A percentile compares a stretch with the other conserved stretches of the same genome.
Evolutionary conservation across 257 asterid genomes (phyloP).

Genomic region (Jaltomata sinuosa): DNA sequence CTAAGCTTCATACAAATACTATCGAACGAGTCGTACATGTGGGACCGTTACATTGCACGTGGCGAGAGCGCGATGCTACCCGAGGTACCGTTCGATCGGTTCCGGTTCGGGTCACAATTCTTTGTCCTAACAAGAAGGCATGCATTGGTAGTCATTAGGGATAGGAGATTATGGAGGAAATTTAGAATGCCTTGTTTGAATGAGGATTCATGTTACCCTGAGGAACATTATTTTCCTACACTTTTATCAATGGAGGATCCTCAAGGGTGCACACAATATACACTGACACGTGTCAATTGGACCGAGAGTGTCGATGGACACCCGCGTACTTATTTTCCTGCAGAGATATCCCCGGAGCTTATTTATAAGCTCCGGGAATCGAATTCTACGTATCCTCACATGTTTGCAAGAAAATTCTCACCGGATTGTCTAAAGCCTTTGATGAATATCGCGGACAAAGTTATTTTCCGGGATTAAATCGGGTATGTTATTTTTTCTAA

Average conservation of each 20-base stretch:
- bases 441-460: slow-evolving; percentile 36
- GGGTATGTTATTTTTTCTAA: not conserved
- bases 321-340: slow-evolving; percentile 48
- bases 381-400: slow-evolving; percentile 41
- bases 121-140: slow-evolving; percentile 47
- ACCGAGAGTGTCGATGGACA: slow-evolving; percentile 51
- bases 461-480: slow-evolving; percentile 46
- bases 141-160: slow-evolving; percentile 44
- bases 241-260: slow-evolving; percentile 76
- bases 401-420: slow-evolving; percentile 80
- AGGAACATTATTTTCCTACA: slow-evolving; percentile 79
- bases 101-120: slow-evolving; percentile 73
- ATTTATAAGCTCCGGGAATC: slow-evolving; percentile 33
- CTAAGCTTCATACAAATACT: slow-evolving; percentile 65
- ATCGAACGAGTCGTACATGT: slow-evolving; percentile 35
- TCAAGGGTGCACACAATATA: slow-evolving; percentile 37
- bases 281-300: slow-evolving; percentile 74
- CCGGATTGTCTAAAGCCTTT: slow-evolving; percentile 63
- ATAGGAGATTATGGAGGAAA: slow-evolving; percentile 55
- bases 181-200: slow-evolving; percentile 48
- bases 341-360: slow-evolving; percentile 41
- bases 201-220: slow-evolving; percentile 56
- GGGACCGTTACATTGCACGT: slow-evolving; percentile 48
- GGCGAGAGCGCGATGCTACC: slow-evolving; percentile 55
- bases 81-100: slow-evolving; percentile 41